These are phyloP conservation scores for Hypoxylon sp. DNA, from an alignment of 2,329 filamentous ascomycete species.

Conservation along the genomic window DNA sequence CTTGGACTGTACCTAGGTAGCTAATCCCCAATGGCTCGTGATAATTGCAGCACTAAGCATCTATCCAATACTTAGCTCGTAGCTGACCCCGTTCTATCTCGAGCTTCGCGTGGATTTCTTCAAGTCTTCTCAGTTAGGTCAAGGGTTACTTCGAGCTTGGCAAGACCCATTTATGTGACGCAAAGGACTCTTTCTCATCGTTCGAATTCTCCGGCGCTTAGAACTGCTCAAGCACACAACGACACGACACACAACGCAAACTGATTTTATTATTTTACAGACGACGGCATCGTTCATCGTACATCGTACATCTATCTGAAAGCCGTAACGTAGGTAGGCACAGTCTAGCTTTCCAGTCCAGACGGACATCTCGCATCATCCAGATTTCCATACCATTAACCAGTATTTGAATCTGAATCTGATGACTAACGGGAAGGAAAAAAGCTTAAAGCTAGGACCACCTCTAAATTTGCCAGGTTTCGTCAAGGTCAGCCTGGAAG, in stretches of 20 bases:
- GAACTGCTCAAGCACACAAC: background rate
- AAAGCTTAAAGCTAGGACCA: slow-evolving; percentile 21
- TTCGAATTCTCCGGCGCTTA: slow-evolving; percentile 7
- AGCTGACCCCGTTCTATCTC: slow-evolving; percentile 19
- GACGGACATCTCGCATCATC: slow-evolving; percentile 33
- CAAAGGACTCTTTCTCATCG: slow-evolving; percentile 13
- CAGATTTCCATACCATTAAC: background rate
- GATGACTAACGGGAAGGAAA: no score
- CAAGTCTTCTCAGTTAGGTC: slow-evolving; percentile 14
- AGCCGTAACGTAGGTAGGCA: slow-evolving; percentile 13
- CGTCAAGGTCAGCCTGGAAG: slow-evolving; percentile 5
- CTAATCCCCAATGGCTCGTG: slow-evolving; percentile 34
- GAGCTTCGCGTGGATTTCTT: slow-evolving; percentile 13
- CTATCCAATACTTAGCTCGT: slow-evolving; percentile 11
- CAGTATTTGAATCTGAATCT: slow-evolving; percentile 25
- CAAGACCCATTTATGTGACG: slow-evolving; percentile 35
- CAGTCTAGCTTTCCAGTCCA: background rate
- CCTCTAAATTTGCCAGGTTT: slow-evolving; percentile 20
- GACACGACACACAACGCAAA: background rate
- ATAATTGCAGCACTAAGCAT: slow-evolving; percentile 17
- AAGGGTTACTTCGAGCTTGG: slow-evolving; percentile 8
- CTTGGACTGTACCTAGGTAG: slow-evolving; percentile 7
- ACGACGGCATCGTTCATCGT: background rate
- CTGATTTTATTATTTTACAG: background rate
- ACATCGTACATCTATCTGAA: slow-evolving; percentile 13